A percentile compares a stretch with the other conserved stretches of the same genome.
phyloP scores from a whole-genome alignment of 169 alveolate species.

The Plasmodium sp. region DNA sequence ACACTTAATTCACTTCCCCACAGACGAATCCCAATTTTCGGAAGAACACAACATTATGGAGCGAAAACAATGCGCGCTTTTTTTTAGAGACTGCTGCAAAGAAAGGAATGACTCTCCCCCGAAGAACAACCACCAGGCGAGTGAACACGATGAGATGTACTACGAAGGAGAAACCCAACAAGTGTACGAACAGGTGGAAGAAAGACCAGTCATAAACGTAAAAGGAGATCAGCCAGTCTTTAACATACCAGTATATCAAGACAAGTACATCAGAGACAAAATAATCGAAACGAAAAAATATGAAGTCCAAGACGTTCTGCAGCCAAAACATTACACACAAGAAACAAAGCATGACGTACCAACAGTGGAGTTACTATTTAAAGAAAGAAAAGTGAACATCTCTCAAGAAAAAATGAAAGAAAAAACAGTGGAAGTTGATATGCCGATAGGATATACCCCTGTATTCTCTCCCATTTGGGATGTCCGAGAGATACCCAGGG shows the following conservation, averaged over 20 bases:
- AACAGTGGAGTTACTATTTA: conserved; percentile 83
- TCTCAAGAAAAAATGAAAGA: conserved; percentile 81
- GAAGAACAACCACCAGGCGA: neutral
- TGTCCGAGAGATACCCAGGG: conserved; percentile 88
- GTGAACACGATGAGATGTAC: neutral
- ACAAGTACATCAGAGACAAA: conserved; percentile 86
- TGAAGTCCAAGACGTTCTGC: conserved; percentile 84
- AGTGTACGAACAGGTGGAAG: conserved; percentile 71
- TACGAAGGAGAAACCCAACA: neutral
- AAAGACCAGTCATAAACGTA: conserved; percentile 82
- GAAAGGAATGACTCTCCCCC: neutral
- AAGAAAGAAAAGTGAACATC: conserved; percentile 83
- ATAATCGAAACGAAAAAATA: conserved; percentile 87
- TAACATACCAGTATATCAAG: conserved; percentile 89
- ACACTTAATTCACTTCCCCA: neutral
- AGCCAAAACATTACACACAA: conserved; percentile 87
- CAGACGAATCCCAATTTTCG: neutral
- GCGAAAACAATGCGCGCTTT: conserved; percentile 12
- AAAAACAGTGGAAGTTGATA: conserved; percentile 85
- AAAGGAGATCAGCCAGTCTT: conserved; percentile 90
- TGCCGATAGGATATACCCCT: conserved; percentile 89
- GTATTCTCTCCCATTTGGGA: conserved; percentile 89
- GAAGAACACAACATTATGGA: conserved; percentile 2
- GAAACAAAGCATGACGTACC: conserved; percentile 90
- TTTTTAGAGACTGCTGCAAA: conserved; percentile 53